Evolutionary conservation across 371 early-diverging fungal species (phyloP), one percentile per base, ranked within the genome.

Genomic region (Zychaea mexicana): DNA sequence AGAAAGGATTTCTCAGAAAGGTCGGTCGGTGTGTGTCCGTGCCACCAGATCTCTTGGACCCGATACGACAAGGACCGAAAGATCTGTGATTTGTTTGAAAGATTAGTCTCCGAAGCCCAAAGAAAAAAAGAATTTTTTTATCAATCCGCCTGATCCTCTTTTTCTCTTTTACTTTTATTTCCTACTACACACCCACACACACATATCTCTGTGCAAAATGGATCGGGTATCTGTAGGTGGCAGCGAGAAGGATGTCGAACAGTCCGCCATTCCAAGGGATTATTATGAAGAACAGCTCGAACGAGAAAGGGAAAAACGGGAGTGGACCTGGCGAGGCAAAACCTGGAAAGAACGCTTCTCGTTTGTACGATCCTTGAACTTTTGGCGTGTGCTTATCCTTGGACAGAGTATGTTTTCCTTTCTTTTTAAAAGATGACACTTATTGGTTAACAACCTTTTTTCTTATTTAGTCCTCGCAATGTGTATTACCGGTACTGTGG

Each of bases 401-500:
- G 75, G 75, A 21, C 75, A 74, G 69, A 53, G 75, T 71, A 71
- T 60, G 66, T 59, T 39, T 8, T 31, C 19, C 10, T 2, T 22
- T 9, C 17, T 3, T 42, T 9, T 28, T 31, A 59, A 24, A 46
- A 5, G 42, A 17, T n/a, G 24, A 22, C 22, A 9, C 17, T 21
- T 46, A 21, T 57, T 42, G 36, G 39, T 33, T 42, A 38, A 10
- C 21, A 4, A 8, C 21, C 26, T 31, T 57, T 57, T 39, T 27
- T 10, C 17, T 24, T 39, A n/a, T 24, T 17, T 30, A 74, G 75
- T 74, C 42, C 71, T 91, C 19, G 83, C 92, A 2, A 73, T 92
- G 19, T 92, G 92, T 63, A 89, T 91, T 59, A 90, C 92, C 2
- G 80, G 85, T 13, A 90, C 90, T 19, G 85, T 81, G 7, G 83